Evolutionary conservation across 345 rosid species (phyloP).

Genomic region (Linum tenue): DNA sequence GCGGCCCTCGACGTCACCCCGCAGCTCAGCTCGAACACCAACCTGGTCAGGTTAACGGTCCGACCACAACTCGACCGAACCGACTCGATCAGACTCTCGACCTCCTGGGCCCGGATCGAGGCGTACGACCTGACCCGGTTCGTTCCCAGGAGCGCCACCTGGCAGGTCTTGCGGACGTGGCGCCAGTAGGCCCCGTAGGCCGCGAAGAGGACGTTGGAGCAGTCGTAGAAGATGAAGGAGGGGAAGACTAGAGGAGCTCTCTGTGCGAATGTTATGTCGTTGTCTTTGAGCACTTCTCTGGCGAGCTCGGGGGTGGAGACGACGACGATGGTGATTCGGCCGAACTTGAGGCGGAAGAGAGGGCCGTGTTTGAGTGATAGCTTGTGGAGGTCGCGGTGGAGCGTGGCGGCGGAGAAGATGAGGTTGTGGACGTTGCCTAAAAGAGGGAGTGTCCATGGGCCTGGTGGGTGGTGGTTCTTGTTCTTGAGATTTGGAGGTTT

Average conservation of each 20-base stretch:
- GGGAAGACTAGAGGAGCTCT: conserved; percentile 12
- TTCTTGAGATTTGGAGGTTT: background rate
- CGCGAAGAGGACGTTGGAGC: background rate
- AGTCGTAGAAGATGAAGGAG: background rate
- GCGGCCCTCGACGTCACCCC: conserved; percentile 15
- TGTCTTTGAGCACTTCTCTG: conserved; percentile 22
- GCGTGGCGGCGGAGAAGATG: conserved; percentile 20
- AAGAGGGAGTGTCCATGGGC: conserved; percentile 28
- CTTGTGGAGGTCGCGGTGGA: conserved; percentile 5
- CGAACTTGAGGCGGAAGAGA: conserved; percentile 29
- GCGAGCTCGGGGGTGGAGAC: conserved; percentile 24
- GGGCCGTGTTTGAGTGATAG: conserved; percentile 28
- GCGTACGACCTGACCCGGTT: conserved; percentile 20
- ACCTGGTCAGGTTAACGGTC: conserved; percentile 18
- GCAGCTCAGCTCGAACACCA: conserved; percentile 7
- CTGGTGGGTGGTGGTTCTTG: conserved; percentile 14
- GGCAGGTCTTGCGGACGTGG: background rate
- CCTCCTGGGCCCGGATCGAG: conserved; percentile 20
- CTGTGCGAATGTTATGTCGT: conserved; percentile 22
- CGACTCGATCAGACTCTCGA: background rate
- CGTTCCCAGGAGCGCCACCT: background rate
- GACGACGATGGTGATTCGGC: conserved; percentile 17
- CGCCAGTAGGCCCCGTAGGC: background rate
- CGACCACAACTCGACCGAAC: background rate
- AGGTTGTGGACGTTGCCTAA: conserved; percentile 32